Conservation (phyloP, 2,329 filamentous ascomycete genomes). For the Sporothrix euskadiensis region DNA sequence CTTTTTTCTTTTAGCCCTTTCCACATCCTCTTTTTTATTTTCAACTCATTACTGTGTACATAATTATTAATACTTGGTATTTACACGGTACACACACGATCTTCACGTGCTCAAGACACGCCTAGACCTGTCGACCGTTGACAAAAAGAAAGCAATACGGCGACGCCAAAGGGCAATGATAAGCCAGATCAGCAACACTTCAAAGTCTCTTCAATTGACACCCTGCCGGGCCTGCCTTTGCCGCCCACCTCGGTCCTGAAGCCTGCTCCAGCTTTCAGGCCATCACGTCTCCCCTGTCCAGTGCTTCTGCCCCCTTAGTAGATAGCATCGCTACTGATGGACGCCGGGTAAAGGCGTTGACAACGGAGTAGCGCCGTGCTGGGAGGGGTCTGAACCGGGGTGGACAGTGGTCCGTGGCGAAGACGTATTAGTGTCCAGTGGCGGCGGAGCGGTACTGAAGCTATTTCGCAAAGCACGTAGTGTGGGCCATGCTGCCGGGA, state of each 20-base stretch:
- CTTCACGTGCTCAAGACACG: not conserved
- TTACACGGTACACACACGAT: not conserved
- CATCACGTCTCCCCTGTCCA: not conserved
- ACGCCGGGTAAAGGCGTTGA: slow-evolving; percentile 3
- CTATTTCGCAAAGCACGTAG: not conserved
- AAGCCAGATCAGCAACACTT: not conserved
- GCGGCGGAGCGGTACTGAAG: not conserved
- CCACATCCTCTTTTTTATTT: not conserved
- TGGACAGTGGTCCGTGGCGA: not conserved
- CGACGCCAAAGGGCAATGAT: not conserved
- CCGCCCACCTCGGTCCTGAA: not conserved
- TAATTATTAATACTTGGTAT: too few species aligned
- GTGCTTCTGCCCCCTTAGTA: not conserved
- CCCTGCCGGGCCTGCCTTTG: not conserved
- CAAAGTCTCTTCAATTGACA: not conserved
- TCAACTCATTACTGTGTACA: too few species aligned
- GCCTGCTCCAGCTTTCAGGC: not conserved
- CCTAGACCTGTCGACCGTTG: not conserved
- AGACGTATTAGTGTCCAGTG: not conserved
- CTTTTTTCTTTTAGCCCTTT: not conserved
- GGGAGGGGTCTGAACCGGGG: not conserved
- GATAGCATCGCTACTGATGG: slow-evolving; percentile 2
- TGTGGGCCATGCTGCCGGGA: not conserved
- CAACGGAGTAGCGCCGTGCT: slow-evolving; percentile 1
- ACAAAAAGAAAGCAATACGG: not conserved